Evolutionary conservation across 768 basidiomycete genomes (phyloP).

Genomic region (Pholiota conissans): DNA sequence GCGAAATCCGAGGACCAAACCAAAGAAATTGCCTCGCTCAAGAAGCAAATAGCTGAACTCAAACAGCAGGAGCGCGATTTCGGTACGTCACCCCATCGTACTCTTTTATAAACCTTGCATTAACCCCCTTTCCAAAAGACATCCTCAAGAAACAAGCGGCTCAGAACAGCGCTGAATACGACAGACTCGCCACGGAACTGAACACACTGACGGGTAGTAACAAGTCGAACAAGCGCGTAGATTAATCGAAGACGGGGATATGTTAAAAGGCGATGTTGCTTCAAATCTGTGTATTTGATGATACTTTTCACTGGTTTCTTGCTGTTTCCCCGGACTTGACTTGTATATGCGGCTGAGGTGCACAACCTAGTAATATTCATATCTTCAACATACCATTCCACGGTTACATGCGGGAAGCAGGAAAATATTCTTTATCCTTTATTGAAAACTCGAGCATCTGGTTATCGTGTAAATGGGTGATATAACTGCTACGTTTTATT

Average conservation of each 20-base stretch:
- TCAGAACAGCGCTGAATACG: conserved; percentile 79
- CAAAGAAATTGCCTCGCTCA: conserved; percentile 65
- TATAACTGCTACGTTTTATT: too few species aligned
- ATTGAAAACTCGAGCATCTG: too few species aligned
- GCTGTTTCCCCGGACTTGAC: not conserved
- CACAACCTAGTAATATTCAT: not conserved
- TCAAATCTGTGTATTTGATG: not conserved
- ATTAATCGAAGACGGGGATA: conserved; percentile 37
- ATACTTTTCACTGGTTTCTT: not conserved
- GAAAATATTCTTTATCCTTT: too few species aligned
- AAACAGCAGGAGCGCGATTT: conserved; percentile 66
- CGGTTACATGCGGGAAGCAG: too few species aligned
- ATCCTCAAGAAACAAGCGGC: conserved; percentile 81
- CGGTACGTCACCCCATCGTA: conserved; percentile 40
- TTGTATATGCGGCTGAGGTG: not conserved
- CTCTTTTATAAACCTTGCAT: too few species aligned
- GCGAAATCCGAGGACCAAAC: conserved; percentile 38
- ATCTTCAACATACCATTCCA: too few species aligned
- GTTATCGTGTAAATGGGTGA: too few species aligned
- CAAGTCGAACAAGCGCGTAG: conserved; percentile 59
- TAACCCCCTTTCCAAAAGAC: too few species aligned
- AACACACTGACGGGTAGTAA: conserved; percentile 67
- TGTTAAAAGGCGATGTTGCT: not conserved
- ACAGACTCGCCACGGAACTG: conserved; percentile 77
- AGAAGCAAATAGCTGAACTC: conserved; percentile 59